Base-by-base conservation (phyloP, 352 stramenopile genomes). In the Blastocystis sp. region DNA sequence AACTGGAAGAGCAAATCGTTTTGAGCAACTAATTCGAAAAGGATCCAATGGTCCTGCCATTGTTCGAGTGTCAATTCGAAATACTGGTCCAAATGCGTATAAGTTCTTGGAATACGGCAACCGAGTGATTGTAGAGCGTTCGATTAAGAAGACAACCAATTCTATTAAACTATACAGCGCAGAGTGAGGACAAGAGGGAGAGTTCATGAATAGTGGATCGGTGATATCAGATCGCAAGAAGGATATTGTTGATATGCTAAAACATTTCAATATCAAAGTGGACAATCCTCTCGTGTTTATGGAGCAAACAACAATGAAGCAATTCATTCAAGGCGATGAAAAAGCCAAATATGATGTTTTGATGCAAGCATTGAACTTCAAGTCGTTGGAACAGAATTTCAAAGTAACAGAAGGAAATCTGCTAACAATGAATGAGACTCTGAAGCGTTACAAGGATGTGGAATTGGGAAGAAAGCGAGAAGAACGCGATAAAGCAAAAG, bases 231-330 rank as follows among this genome's bases (percentile, higher is more conserved):
- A 51, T 9, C 29, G 37, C 14, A 75, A 75, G 39, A 16, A 27
- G 3, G 65, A 75, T 27, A 16, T 75, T 4, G 39, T 54, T 37
- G 65, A 75, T 43, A 75, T 75, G 65, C 32, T 75, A 4, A 51
- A 54, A 37, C 65, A 75, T n/a, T 75, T 75, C 57, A 69, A 83
- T 46, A 83, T 83, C 6, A 69, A 83, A 54, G 51, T 69, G 32
- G 71, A 83, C 12, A 83, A 83, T 35, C 71, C 71, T 11, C 57
- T 83, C 4, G 71, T 83, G 52, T 69, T 83, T 37, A 69, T 83
- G 57, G 71, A 83, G 52, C 71, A 83, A 27, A 69, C 52, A 24
- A 83, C 52, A 24, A 69, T 69, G 57, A 83, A 83, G 71, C 71
- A 83, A 27, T 83, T 83, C 57, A 69, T 83, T 19, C 57, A 83